Percentiles rank a stretch among this genome's conserved stretches.
phyloP scores from a whole-genome alignment of 108 stramenopile species.

The Fragilariopsis cylindrus region DNA sequence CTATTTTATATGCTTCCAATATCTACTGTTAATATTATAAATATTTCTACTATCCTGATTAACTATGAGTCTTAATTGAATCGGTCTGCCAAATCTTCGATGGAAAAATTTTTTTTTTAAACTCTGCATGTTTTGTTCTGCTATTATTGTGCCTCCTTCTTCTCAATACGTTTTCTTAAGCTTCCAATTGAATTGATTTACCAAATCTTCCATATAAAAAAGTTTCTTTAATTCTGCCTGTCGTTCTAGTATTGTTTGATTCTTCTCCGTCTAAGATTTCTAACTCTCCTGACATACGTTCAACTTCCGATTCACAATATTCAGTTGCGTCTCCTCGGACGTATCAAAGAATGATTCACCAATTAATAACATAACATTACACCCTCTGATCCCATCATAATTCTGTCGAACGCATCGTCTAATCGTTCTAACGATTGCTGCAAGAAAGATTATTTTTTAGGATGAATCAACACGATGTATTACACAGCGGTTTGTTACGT shows the following conservation, averaged over 20 bases:
- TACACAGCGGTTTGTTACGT: neutral
- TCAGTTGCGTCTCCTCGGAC: slow-evolving; percentile 87
- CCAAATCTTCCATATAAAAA: slow-evolving; percentile 91
- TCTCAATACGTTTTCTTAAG: neutral
- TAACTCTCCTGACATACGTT: slow-evolving; percentile 64
- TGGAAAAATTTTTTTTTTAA: slow-evolving; percentile 88
- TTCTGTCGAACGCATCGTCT: slow-evolving; percentile 94
- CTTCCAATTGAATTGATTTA: slow-evolving; percentile 88
- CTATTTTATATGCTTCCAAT: too few relatives aligned
- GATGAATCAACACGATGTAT: neutral
- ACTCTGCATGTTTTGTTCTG: slow-evolving; percentile 40
- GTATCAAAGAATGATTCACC: slow-evolving; percentile 90
- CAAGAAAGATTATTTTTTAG: neutral
- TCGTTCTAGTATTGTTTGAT: slow-evolving; percentile 59
- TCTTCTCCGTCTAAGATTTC: slow-evolving; percentile 73
- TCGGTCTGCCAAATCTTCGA: slow-evolving; percentile 85
- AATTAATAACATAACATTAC: slow-evolving; percentile 62
- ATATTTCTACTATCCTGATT: too few relatives aligned
- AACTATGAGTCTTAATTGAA: slow-evolving; percentile 69
- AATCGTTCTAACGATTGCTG: slow-evolving; percentile 81
- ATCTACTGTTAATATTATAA: too few relatives aligned
- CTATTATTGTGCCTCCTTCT: too few relatives aligned
- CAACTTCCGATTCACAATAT: slow-evolving; percentile 82
- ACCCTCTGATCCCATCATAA: slow-evolving; percentile 87
- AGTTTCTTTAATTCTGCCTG: slow-evolving; percentile 78